Percentiles rank a stretch among this genome's conserved stretches.
Conservation (phyloP, 768 basidiomycete genomes). For the Tulasnella sp. region DNA sequence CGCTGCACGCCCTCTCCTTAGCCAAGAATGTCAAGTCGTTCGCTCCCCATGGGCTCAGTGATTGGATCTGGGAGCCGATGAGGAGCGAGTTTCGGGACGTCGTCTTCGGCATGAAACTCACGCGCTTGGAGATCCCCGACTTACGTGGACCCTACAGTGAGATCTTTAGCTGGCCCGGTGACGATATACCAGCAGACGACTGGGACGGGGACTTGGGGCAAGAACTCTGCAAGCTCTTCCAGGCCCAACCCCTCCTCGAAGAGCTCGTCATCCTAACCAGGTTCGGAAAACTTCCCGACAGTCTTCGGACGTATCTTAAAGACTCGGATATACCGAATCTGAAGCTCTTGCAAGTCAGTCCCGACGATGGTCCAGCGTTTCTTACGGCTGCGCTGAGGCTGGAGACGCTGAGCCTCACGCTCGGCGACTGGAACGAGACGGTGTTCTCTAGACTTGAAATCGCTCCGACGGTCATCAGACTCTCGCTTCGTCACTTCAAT, state of each 20-base stretch:
- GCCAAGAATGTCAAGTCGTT: too few relatives aligned
- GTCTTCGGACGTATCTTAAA: neutral
- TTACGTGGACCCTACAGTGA: too few relatives aligned
- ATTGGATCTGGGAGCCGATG: too few relatives aligned
- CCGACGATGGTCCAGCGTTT: neutral
- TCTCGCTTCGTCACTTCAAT: neutral
- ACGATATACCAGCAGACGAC: neutral
- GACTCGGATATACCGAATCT: neutral
- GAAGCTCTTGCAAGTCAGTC: neutral
- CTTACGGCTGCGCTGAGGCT: neutral
- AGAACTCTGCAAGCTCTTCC: neutral
- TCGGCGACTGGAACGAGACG: neutral
- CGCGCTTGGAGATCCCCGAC: too few relatives aligned
- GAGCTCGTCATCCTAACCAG: neutral
- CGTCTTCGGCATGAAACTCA: too few relatives aligned
- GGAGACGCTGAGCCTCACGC: neutral
- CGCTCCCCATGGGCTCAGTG: too few relatives aligned
- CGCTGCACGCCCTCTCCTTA: too few relatives aligned
- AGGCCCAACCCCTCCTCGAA: neutral
- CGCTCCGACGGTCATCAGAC: neutral
- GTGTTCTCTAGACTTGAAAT: neutral
- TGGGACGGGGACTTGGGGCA: neutral
- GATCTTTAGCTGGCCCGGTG: too few relatives aligned
- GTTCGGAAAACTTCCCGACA: neutral
- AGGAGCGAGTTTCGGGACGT: too few relatives aligned